A percentile compares a stretch with the other conserved stretches of the same genome.
Conservation (phyloP, 2,329 filamentous ascomycete species). For the Arthrobotrys conoides region DNA sequence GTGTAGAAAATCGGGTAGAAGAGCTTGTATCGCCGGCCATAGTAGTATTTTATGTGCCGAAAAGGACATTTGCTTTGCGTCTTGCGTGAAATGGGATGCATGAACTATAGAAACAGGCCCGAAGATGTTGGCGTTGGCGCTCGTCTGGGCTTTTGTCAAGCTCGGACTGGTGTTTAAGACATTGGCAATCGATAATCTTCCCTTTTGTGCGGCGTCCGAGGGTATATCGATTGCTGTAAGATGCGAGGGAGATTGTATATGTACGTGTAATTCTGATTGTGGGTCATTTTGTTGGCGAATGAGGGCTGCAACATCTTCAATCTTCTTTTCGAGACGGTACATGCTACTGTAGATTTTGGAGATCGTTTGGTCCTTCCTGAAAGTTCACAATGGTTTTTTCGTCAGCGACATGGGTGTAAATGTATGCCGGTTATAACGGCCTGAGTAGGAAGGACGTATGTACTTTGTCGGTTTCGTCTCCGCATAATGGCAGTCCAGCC, state of each 20-base stretch:
- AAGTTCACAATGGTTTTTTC: constrained; percentile 13
- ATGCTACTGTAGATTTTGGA: constrained; percentile 72
- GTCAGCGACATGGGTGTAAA: neutral
- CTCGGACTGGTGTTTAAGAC: constrained; percentile 67
- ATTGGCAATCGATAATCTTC: constrained; percentile 63
- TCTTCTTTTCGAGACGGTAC: constrained; percentile 71
- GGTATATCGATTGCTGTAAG: constrained; percentile 25
- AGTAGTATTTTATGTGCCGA: constrained; percentile 70
- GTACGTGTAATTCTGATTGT: constrained; percentile 55
- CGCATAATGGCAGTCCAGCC: constrained; percentile 71
- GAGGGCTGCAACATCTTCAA: constrained; percentile 69
- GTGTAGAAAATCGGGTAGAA: constrained; percentile 68
- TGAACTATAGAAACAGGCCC: constrained; percentile 7
- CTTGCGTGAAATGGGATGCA: constrained; percentile 31
- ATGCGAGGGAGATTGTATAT: constrained; percentile 34
- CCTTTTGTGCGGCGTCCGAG: constrained; percentile 64
- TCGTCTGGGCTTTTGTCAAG: constrained; percentile 68
- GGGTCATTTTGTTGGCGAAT: constrained; percentile 64
- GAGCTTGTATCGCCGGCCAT: constrained; percentile 69
- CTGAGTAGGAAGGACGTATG: constrained; percentile 46
- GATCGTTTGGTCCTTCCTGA: constrained; percentile 71
- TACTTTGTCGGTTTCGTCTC: constrained; percentile 72
- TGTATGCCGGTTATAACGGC: no score
- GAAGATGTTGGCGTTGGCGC: constrained; percentile 15
- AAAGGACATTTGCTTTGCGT: constrained; percentile 56